Evolutionary conservation across 495 filamentous ascomycete species (phyloP).

Genomic region (Neurospora sp.): DNA sequence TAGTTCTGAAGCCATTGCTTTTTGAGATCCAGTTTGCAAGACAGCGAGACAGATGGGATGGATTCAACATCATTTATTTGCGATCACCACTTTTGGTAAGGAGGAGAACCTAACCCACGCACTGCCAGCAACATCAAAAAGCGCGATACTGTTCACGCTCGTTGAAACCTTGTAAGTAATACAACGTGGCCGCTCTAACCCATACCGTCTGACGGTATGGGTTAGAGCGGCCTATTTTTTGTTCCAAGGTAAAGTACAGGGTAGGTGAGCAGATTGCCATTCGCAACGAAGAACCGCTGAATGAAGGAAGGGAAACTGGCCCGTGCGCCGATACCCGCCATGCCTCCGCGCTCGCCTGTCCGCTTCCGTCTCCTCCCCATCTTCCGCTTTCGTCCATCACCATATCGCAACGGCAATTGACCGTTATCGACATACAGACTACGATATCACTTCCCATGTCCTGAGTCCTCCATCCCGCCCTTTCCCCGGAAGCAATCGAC

Average conservation of each 20-base stretch:
- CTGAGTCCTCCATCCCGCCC: too few species aligned
- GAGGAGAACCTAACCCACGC: background rate
- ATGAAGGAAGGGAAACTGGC: background rate
- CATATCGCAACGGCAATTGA: background rate
- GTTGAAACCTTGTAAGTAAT: too few species aligned
- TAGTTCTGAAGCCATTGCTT: too few species aligned
- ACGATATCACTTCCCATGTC: too few species aligned
- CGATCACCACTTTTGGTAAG: background rate
- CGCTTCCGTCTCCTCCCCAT: background rate
- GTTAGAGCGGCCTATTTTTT: background rate
- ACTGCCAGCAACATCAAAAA: background rate
- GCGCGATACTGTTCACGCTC: background rate
- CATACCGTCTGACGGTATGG: background rate
- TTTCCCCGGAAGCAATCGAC: background rate
- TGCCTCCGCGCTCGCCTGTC: background rate
- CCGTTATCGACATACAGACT: too few species aligned
- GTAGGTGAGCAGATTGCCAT: background rate
- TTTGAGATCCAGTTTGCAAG: background rate
- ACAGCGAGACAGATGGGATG: background rate
- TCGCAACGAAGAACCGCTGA: background rate
- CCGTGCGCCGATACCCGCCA: background rate
- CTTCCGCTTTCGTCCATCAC: background rate
- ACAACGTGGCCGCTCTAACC: background rate
- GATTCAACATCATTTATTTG: background rate
- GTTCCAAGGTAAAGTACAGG: background rate